Evolutionary conservation across 2,329 filamentous ascomycete species (phyloP).

Genomic region (Chrysoporthe cubensis): DNA sequence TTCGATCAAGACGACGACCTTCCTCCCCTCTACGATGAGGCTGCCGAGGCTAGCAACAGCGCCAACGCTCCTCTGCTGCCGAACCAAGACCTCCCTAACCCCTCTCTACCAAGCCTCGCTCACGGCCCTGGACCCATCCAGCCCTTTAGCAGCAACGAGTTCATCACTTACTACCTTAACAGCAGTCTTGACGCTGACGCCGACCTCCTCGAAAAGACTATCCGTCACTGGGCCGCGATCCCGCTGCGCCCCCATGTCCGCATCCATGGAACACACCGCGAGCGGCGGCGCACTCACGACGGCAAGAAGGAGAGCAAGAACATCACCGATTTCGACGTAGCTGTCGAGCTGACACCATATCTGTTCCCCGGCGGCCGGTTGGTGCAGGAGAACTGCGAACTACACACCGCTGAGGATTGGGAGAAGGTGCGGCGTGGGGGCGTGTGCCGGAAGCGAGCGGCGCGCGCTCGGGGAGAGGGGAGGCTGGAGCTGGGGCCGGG

Average conservation of each 20-base stretch:
- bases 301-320: conserved; percentile 51
- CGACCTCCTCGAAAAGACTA: conserved; percentile 47
- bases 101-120: conserved; percentile 30
- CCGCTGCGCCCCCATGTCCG: conserved; percentile 59
- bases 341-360: conserved; percentile 62
- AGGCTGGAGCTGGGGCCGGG: conserved; percentile 46
- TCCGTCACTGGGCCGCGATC: conserved; percentile 47
- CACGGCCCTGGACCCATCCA: conserved; percentile 27
- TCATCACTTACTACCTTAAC: conserved; percentile 45
- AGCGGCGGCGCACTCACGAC: conserved; percentile 46
- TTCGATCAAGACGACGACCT: conserved; percentile 42
- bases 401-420: conserved; percentile 59
- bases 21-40: conserved; percentile 51
- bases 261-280: conserved; percentile 57
- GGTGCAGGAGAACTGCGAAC: conserved; percentile 45
- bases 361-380: conserved; percentile 52
- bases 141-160: conserved; percentile 22
- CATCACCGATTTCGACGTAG: conserved; percentile 63
- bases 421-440: conserved; percentile 70
- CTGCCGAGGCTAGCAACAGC: conserved; percentile 30
- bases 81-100: conserved; percentile 1
- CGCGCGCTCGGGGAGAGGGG: conserved; percentile 46
- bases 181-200: conserved; percentile 50
- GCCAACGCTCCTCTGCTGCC: conserved; percentile 34
- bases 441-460: conserved; percentile 55